These are phyloP conservation scores for Pythium aristosporum DNA, from an alignment of 352 stramenopile genomes.

Conservation along the genomic window DNA sequence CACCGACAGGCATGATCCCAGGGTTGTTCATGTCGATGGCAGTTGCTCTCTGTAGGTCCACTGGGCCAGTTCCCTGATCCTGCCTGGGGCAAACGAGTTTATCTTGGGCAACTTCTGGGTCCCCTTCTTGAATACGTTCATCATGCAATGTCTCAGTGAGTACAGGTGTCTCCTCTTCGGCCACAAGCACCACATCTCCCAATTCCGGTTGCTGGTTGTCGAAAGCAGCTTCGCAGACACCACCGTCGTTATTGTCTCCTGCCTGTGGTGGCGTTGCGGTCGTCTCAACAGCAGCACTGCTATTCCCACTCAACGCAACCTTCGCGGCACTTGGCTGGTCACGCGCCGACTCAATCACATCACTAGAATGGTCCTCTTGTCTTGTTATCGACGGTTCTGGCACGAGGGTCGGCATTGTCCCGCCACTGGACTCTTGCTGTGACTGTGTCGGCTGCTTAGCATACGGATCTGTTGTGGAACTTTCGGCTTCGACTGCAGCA, in stretches of 20 bases:
- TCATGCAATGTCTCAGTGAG: background rate
- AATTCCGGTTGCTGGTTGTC: background rate
- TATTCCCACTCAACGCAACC: background rate
- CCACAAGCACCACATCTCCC: background rate
- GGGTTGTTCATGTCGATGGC: background rate
- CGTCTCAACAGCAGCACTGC: too few species aligned
- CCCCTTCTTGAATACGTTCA: background rate
- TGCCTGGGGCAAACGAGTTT: background rate
- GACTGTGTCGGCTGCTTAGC: background rate
- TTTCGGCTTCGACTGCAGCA: background rate
- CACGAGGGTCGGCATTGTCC: background rate
- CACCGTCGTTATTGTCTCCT: background rate
- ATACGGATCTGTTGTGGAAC: background rate
- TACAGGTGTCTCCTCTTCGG: background rate
- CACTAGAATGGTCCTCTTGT: background rate
- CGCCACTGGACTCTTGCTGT: background rate
- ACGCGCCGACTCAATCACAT: background rate
- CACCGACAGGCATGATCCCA: background rate
- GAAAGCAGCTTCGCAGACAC: background rate
- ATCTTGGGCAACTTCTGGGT: background rate
- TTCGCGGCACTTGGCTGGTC: too few species aligned
- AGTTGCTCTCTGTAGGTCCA: too few species aligned
- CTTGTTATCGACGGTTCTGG: background rate
- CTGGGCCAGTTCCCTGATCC: background rate
- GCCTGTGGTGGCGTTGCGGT: background rate